These are phyloP conservation scores for Telopea speciosissima DNA, from an alignment of 177 flowering plant species.

Conservation along the genomic window DNA sequence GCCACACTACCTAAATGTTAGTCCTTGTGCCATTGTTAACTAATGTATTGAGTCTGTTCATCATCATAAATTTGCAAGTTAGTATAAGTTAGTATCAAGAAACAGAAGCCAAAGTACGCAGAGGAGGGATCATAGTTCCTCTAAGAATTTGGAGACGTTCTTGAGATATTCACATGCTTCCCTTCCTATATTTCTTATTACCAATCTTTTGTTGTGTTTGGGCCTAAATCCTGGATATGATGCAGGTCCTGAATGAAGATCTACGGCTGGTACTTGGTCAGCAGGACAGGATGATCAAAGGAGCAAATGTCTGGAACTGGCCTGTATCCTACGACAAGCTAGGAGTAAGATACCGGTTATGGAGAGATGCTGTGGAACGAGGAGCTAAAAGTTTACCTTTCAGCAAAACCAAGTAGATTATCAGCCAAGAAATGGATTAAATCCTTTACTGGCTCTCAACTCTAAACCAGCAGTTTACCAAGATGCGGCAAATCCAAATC, in stretches of 20 bases:
- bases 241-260: slow-evolving; percentile 90
- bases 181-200: not conserved
- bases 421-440: not conserved
- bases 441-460: not conserved
- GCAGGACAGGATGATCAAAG: slow-evolving; percentile 83
- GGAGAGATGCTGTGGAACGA: slow-evolving; percentile 86
- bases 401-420: slow-evolving; percentile 24
- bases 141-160: not conserved
- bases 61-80: too few relatives aligned
- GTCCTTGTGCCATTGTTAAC: not conserved
- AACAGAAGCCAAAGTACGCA: too few relatives aligned
- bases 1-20: not conserved
- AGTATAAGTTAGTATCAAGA: not conserved
- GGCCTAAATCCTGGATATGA: not conserved
- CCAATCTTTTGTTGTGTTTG: not conserved
- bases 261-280: slow-evolving; percentile 87
- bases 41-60: not conserved
- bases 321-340: slow-evolving; percentile 91
- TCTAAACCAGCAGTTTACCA: not conserved
- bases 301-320: slow-evolving; percentile 84
- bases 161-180: not conserved
- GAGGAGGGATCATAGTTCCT: not conserved
- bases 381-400: slow-evolving; percentile 54
- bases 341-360: slow-evolving; percentile 82
- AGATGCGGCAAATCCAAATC: not conserved